A percentile compares a stretch with the other conserved stretches of the same genome.
These are phyloP conservation scores for Yarrowia sp. DNA, from an alignment of 805 yeast species.

Conservation along the genomic window DNA sequence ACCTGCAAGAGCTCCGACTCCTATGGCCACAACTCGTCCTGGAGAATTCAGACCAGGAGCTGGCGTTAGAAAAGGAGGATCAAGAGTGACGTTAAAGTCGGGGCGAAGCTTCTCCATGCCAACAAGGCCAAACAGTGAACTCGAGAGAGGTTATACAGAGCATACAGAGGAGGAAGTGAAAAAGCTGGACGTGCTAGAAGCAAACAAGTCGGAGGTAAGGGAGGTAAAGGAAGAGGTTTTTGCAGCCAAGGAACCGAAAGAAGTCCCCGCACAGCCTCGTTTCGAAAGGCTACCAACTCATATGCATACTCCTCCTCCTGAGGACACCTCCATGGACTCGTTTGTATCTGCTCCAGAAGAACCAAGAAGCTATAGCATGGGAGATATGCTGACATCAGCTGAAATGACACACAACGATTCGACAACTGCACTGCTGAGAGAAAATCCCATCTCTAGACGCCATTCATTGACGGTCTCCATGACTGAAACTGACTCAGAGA, in stretches of 20 bases:
- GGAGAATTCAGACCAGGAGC: slow-evolving; percentile 1
- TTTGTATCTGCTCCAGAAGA: slow-evolving; percentile 1
- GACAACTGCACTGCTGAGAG: not conserved
- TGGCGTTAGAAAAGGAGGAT: not conserved
- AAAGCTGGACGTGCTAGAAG: not conserved
- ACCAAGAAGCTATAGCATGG: slow-evolving; percentile 7
- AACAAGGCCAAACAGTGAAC: not conserved
- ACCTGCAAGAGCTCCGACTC: slow-evolving; percentile 9
- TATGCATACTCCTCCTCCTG: not conserved
- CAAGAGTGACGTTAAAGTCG: not conserved
- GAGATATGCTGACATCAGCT: slow-evolving; percentile 2
- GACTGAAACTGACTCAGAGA: not conserved
- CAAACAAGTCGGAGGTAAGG: no score
- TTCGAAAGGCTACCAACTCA: not conserved
- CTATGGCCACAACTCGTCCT: slow-evolving; percentile 12
- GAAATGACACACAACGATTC: slow-evolving; percentile 4
- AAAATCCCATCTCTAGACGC: slow-evolving; percentile 5
- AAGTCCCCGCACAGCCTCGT: no score
- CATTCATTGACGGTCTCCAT: not conserved
- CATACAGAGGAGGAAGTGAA: not conserved
- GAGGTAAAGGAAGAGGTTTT: no score
- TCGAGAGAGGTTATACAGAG: not conserved
- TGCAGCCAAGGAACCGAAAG: no score
- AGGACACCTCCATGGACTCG: slow-evolving; percentile 2
- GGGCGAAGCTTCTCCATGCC: slow-evolving; percentile 20